A percentile compares a stretch with the other conserved stretches of the same genome.
phyloP scores from a whole-genome alignment of 495 filamentous ascomycete species.

The Paragyromitra xinjiangensis region DNA sequence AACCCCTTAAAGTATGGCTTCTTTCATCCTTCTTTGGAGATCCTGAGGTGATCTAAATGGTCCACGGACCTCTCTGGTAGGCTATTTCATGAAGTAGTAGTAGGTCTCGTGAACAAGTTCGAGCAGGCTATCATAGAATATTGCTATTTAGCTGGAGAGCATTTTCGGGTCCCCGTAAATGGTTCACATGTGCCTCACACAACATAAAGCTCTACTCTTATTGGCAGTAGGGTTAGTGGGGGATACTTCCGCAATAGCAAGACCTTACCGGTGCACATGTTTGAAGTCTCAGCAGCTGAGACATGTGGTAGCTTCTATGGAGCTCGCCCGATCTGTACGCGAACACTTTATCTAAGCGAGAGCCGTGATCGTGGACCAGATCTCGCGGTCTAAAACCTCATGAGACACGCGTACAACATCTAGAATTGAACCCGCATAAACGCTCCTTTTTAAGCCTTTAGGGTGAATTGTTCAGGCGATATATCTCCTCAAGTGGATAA shows the following conservation, averaged over 20 bases:
- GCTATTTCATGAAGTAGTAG: too few relatives aligned
- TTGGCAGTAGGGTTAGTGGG: neutral
- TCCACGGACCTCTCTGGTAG: neutral
- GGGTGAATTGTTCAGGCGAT: neutral
- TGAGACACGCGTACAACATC: constrained; percentile 25
- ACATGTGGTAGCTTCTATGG: constrained; percentile 30
- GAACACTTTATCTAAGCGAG: constrained; percentile 29
- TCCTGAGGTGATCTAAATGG: neutral
- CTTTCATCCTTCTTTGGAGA: neutral
- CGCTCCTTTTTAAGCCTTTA: constrained; percentile 4
- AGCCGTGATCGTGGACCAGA: constrained; percentile 38
- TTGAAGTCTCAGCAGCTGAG: constrained; percentile 5
- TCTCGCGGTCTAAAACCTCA: constrained; percentile 30
- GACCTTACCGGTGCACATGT: neutral
- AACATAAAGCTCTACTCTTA: neutral
- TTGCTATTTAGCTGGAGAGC: neutral
- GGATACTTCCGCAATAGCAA: neutral
- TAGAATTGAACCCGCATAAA: constrained; percentile 16
- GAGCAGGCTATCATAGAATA: neutral
- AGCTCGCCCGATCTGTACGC: constrained; percentile 26
- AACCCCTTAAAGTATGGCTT: neutral
- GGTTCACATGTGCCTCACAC: neutral
- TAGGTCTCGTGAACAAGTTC: neutral
- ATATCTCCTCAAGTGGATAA: neutral
- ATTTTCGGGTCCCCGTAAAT: neutral